Evolutionary conservation across 2,329 filamentous ascomycete species (phyloP), one percentile per base, ranked within the genome.

Genomic region (Apiospora arundinis): DNA sequence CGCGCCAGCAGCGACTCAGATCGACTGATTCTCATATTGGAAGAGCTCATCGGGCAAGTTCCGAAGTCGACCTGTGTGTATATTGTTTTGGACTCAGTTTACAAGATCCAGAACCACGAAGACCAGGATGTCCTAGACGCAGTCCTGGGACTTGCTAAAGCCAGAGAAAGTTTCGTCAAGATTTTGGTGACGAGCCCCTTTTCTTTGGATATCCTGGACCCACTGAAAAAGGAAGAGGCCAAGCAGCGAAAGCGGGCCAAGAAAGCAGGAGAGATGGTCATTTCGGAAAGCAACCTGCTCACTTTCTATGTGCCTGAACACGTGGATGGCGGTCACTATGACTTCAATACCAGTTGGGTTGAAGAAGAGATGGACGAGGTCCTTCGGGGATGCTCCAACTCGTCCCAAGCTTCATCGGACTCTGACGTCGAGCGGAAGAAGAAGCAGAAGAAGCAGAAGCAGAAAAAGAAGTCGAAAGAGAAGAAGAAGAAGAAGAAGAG

Each of bases 321-420:
- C 12, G 70, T 71, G 14, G 67, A 69, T 42, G 52, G 52, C 1
- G 32, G 28, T 11, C 67, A 66, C 5, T 37, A 48, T 7, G 70
- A 56, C 1, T 71, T 71, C n/a, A 71, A 71, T 28, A 45, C 67
- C 28, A 25, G 37, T 25, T 71, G 66, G 67, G 60, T 69, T 21
- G 49, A 71, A 44, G 44, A 67, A 16, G 70, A 71, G 23, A 16
- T 71, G 12, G 11, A 69, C 5, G 70, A 32, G 9, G n/a, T 68
- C 0, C 28, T 69, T 16, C 49, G 44, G 32, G 52, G 37, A 7
- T 45, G 65, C 8, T 14, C 23, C 1, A n/a, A 21, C 18, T 67
- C n/a, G n/a, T 28, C 65, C 0, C 12, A 45, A 32, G 7, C 4
- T 12, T 45, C 40, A 12, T 67, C 40, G 2, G 44, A 42, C 0